Conservation (phyloP, 2,329 filamentous ascomycete genomes). For the Aspergillus fischeri region DNA sequence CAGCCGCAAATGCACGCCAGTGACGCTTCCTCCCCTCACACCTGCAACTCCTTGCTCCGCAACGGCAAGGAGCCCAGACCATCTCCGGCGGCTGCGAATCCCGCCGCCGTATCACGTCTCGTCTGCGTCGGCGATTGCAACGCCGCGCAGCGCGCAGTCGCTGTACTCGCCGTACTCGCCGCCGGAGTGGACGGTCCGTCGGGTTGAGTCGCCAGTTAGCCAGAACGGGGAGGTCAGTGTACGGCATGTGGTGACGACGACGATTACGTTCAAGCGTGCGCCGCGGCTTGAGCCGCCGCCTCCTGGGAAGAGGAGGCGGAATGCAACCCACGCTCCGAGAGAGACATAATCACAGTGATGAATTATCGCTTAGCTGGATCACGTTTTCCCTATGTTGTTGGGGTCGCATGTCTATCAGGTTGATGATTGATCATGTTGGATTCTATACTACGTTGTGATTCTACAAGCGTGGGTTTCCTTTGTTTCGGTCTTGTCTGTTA, state of each 20-base stretch:
- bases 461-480: background rate
- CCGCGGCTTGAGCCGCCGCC: slow-evolving; percentile 73
- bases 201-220: slow-evolving; percentile 55
- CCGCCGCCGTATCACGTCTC: slow-evolving; percentile 72
- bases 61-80: slow-evolving; percentile 49
- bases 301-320: slow-evolving; percentile 78
- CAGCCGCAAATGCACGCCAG: slow-evolving; percentile 25
- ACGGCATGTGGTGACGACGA: slow-evolving; percentile 83
- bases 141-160: slow-evolving; percentile 52
- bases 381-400: background rate
- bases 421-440: too few species aligned
- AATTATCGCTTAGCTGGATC: background rate
- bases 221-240: slow-evolving; percentile 63
- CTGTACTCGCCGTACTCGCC: slow-evolving; percentile 48
- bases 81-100: slow-evolving; percentile 62
- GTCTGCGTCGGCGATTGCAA: slow-evolving; percentile 53
- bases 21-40: slow-evolving; percentile 51
- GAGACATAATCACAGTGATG: background rate
- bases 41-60: slow-evolving; percentile 58
- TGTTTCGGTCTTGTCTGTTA: background rate
- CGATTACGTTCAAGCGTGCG: slow-evolving; percentile 75
- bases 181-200: slow-evolving; percentile 69
- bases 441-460: too few species aligned
- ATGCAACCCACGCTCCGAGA: slow-evolving; percentile 30
- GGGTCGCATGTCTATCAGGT: too few species aligned